phyloP scores from a whole-genome alignment of 129 eudicot species.

The Heracleum sosnowskyi region DNA sequence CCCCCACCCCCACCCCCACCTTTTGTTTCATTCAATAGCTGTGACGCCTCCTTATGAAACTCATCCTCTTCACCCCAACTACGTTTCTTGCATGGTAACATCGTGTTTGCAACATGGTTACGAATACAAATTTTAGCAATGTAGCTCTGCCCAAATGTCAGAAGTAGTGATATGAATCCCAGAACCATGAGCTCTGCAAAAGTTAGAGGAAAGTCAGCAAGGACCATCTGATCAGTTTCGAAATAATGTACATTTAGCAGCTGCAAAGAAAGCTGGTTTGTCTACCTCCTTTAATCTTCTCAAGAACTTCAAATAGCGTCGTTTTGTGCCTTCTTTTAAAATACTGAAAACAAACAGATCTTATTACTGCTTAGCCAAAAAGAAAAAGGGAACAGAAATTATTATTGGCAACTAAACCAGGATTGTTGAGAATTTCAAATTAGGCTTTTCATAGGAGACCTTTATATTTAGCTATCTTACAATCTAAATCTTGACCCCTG shows the following conservation, averaged over 20 bases:
- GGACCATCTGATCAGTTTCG: neutral
- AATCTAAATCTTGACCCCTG: neutral
- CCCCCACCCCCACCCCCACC: neutral
- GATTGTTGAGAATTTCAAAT: neutral
- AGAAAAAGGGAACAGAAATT: conserved; percentile 15
- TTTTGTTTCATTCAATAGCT: neutral
- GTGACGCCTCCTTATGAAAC: neutral
- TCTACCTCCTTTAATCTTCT: conserved; percentile 75
- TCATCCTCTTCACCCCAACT: neutral
- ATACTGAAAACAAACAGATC: conserved; percentile 27
- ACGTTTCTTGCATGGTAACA: conserved; percentile 32
- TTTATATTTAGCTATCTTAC: neutral
- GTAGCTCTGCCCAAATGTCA: conserved; percentile 32
- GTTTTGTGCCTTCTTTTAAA: conserved; percentile 46
- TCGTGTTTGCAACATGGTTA: conserved; percentile 15
- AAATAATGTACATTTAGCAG: neutral
- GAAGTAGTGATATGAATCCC: conserved; percentile 44
- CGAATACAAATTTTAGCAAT: conserved; percentile 33
- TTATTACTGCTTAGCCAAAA: neutral
- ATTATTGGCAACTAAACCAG: neutral
- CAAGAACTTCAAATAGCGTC: conserved; percentile 70
- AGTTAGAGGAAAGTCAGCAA: neutral
- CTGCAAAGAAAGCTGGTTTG: neutral
- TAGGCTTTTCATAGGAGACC: neutral
- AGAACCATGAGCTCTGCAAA: conserved; percentile 51